These are phyloP conservation scores for Rhamnella rubrinervis DNA, from an alignment of 331 rosid species.

Conservation along the genomic window DNA sequence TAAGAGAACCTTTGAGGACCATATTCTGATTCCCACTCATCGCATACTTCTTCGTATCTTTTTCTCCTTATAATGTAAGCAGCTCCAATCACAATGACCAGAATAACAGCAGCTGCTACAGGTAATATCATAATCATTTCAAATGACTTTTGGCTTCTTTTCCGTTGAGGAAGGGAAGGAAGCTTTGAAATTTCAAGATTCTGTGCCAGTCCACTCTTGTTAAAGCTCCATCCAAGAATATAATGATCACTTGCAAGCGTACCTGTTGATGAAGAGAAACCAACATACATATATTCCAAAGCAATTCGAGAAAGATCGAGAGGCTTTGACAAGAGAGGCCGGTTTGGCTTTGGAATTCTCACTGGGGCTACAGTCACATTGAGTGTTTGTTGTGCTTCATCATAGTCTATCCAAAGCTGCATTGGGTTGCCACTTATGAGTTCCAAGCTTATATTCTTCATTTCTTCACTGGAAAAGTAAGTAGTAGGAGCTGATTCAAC, in stretches of 20 bases:
- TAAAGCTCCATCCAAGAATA: conserved; percentile 37
- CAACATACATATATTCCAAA: conserved; percentile 19
- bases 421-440: conserved; percentile 18
- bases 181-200: conserved; percentile 17
- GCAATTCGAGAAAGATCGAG: conserved; percentile 12
- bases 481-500: conserved; percentile 7
- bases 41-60: conserved; percentile 24
- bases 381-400: conserved; percentile 10
- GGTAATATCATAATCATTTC: conserved; percentile 16
- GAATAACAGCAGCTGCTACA: not conserved
- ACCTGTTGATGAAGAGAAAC: conserved; percentile 26
- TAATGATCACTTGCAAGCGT: conserved; percentile 2
- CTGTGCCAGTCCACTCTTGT: conserved; percentile 24
- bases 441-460: conserved; percentile 5
- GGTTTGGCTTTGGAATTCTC: conserved; percentile 8
- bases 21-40: conserved; percentile 35
- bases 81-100: not conserved
- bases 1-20: conserved; percentile 37
- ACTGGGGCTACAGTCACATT: conserved; percentile 23
- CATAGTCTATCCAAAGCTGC: conserved; percentile 35
- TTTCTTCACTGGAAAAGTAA: not conserved
- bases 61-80: conserved; percentile 13
- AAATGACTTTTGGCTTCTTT: not conserved
- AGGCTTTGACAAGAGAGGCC: conserved; percentile 11
- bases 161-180: conserved; percentile 20